Evolutionary conservation across 2,329 filamentous ascomycete genomes (phyloP).

Genomic region (Thelonectria olida): DNA sequence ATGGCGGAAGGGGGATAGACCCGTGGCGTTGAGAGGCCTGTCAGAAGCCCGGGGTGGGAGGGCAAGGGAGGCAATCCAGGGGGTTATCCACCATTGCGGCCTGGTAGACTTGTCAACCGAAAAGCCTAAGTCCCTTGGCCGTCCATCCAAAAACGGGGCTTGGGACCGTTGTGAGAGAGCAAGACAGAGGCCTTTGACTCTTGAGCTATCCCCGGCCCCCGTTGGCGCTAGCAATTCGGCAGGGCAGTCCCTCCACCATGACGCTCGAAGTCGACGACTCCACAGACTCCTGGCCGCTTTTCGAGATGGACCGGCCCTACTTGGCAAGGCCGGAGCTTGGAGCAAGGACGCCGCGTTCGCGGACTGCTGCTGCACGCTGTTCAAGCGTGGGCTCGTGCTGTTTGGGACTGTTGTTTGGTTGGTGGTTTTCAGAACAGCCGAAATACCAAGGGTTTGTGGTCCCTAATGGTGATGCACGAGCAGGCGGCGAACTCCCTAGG

Average conservation of each 20-base stretch:
- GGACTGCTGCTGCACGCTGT: not conserved
- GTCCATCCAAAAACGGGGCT: constrained; percentile 3
- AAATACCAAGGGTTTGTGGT: not conserved
- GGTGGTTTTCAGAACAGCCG: constrained; percentile 21
- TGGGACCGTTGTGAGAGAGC: not conserved
- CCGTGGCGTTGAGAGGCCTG: constrained; percentile 24
- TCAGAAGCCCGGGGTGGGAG: constrained; percentile 27
- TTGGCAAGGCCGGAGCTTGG: constrained; percentile 25
- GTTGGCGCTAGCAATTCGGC: constrained; percentile 29
- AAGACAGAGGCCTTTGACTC: constrained; percentile 11
- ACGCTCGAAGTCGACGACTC: constrained; percentile 29
- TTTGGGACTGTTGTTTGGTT: constrained; percentile 2
- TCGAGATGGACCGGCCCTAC: constrained; percentile 27
- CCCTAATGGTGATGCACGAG: not conserved
- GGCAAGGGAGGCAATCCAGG: constrained; percentile 2
- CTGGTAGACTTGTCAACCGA: not conserved
- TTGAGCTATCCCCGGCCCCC: constrained; percentile 29
- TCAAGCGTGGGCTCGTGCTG: not conserved
- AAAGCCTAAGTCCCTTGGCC: not conserved
- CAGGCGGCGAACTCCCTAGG: not conserved
- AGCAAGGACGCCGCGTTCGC: constrained; percentile 5
- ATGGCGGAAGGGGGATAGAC: constrained; percentile 37
- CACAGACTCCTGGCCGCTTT: constrained; percentile 24
- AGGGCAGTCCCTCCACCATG: constrained; percentile 28
- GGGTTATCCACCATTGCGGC: too few species aligned